Conservation (phyloP, 805 yeast genomes). For the Candida oleophila region DNA sequence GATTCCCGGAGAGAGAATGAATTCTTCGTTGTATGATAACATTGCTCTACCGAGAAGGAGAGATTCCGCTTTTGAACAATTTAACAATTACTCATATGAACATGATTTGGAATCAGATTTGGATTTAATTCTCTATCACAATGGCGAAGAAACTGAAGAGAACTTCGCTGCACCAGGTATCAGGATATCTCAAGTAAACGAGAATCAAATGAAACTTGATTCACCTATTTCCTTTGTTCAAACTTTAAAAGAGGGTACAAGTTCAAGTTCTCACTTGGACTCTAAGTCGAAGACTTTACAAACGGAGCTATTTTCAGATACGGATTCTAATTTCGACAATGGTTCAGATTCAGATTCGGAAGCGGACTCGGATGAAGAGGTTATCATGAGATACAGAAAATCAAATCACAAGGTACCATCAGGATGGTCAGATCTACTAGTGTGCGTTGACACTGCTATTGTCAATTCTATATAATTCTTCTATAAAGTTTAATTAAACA, state of each 20-base stretch:
- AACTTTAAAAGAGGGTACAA: not conserved
- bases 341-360: constrained; percentile 17
- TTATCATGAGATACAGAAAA: constrained; percentile 13
- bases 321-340: constrained; percentile 4
- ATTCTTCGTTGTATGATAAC: no score
- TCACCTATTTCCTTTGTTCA: not conserved
- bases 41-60: no score
- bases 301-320: not conserved
- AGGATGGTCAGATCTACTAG: constrained; percentile 8
- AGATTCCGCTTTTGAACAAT: no score
- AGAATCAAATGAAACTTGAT: no score
- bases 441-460: not conserved
- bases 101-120: no score
- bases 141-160: not conserved
- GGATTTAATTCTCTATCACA: no score
- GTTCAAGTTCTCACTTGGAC: not conserved
- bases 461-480: not conserved
- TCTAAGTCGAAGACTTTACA: not conserved
- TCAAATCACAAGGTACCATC: not conserved
- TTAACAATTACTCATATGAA: no score
- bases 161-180: not conserved
- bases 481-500: not conserved
- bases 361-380: constrained; percentile 20
- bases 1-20: no score
- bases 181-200: no score